phyloP scores from a whole-genome alignment of 1,284 basidiomycete species.

The Malassezia equina region DNA sequence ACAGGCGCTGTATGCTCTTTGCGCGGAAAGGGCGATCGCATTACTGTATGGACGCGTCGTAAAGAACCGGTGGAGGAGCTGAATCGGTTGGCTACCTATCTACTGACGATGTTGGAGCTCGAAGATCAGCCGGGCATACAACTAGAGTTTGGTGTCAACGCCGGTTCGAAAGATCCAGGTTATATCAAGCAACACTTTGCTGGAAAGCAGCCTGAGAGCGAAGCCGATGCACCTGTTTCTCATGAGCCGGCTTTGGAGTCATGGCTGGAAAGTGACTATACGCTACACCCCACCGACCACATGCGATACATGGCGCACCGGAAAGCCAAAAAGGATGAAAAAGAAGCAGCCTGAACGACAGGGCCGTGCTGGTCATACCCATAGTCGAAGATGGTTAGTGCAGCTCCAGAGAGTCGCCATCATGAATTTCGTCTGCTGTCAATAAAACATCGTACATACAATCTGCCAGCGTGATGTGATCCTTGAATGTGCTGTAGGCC shows the following conservation, averaged over 20 bases:
- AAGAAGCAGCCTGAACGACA: background rate
- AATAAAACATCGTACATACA: slow-evolving; percentile 45
- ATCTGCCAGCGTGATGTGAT: slow-evolving; percentile 75
- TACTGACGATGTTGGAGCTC: slow-evolving; percentile 22
- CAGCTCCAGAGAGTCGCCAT: slow-evolving; percentile 18
- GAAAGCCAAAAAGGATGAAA: background rate
- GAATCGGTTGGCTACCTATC: slow-evolving; percentile 70
- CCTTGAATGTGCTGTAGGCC: slow-evolving; percentile 56
- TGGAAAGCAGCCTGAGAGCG: background rate
- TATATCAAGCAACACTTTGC: slow-evolving; percentile 1
- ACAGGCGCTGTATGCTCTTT: slow-evolving; percentile 72
- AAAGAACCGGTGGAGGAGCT: slow-evolving; percentile 72
- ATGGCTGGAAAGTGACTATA: slow-evolving; percentile 12
- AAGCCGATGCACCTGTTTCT: background rate
- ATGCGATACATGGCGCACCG: slow-evolving; percentile 7
- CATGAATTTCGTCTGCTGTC: slow-evolving; percentile 16
- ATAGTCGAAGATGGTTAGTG: slow-evolving; percentile 2
- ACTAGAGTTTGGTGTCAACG: slow-evolving; percentile 24
- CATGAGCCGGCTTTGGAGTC: background rate
- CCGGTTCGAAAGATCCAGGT: slow-evolving; percentile 4
- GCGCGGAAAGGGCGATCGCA: slow-evolving; percentile 73
- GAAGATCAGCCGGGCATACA: slow-evolving; percentile 18
- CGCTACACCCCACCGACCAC: slow-evolving; percentile 14
- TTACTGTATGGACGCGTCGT: slow-evolving; percentile 74
- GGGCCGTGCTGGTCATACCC: background rate